A percentile compares a stretch with the other conserved stretches of the same genome.
These are phyloP conservation scores for Takashimella tepidaria DNA, from an alignment of 1,284 basidiomycete species.

Conservation along the genomic window DNA sequence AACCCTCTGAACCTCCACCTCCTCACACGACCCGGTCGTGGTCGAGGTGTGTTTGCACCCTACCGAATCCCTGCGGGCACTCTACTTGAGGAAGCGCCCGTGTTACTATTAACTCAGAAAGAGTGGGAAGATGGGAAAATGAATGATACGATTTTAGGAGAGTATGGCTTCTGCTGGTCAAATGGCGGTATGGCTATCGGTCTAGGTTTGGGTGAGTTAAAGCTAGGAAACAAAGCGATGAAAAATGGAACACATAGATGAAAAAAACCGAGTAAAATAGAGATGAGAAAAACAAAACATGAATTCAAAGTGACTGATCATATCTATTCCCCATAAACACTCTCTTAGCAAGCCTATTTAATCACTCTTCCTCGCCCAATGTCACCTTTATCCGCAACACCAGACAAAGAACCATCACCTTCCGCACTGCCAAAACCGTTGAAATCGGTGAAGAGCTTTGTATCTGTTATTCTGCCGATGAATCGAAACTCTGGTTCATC, in stretches of 20 bases:
- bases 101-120: slow-evolving; percentile 66
- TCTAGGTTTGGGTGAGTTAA: slow-evolving; percentile 67
- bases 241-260: background rate
- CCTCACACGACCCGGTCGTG: slow-evolving; percentile 27
- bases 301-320: no score
- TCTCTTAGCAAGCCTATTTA: slow-evolving; percentile 45
- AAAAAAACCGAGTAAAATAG: background rate
- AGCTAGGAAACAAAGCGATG: background rate
- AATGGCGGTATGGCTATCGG: slow-evolving; percentile 75
- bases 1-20: slow-evolving; percentile 44
- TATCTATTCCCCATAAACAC: no score
- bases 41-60: slow-evolving; percentile 51
- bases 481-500: slow-evolving; percentile 45
- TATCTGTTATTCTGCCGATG: slow-evolving; percentile 45
- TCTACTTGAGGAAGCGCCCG: slow-evolving; percentile 75
- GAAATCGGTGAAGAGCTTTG: slow-evolving; percentile 39
- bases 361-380: slow-evolving; percentile 47
- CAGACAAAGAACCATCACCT: slow-evolving; percentile 28
- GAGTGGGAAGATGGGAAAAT: slow-evolving; percentile 64
- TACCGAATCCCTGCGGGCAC: slow-evolving; percentile 59
- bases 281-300: background rate
- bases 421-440: slow-evolving; percentile 31
- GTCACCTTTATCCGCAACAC: slow-evolving; percentile 43
- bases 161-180: slow-evolving; percentile 82
- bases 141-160: slow-evolving; percentile 65